phyloP scores from a whole-genome alignment of 495 filamentous ascomycete species.

The Annulohypoxylon maeteangense region DNA sequence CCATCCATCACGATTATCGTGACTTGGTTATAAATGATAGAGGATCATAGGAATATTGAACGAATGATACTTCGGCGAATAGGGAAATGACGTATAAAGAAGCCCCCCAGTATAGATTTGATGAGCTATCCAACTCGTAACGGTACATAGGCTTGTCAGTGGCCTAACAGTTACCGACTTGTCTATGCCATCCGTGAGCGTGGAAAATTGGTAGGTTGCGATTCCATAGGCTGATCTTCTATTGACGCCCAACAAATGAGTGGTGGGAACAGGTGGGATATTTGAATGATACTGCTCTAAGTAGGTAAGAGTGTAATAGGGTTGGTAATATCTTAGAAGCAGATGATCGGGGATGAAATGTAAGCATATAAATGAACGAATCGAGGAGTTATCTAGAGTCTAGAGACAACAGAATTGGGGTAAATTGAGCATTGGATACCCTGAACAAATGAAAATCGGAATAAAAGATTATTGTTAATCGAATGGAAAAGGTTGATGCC shows the following conservation, averaged over 20 bases:
- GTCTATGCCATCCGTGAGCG: slow-evolving; percentile 2
- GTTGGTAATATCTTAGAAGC: not conserved
- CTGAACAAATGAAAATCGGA: not conserved
- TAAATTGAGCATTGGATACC: not conserved
- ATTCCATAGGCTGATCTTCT: not conserved
- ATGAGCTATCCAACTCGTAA: slow-evolving; percentile 13
- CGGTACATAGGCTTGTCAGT: no score
- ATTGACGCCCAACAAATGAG: not conserved
- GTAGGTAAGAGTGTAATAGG: not conserved
- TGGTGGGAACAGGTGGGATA: not conserved
- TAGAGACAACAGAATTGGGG: not conserved
- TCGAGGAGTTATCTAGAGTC: no score
- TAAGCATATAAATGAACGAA: not conserved
- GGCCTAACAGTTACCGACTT: not conserved
- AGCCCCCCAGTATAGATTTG: not conserved
- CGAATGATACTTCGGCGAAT: not conserved
- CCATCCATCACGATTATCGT: slow-evolving; percentile 21
- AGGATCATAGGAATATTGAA: slow-evolving; percentile 1
- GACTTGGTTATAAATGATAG: not conserved
- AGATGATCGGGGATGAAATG: not conserved
- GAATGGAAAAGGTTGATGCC: not conserved
- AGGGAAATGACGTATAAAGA: not conserved
- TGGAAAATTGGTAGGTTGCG: not conserved
- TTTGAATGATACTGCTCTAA: not conserved
- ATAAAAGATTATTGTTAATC: not conserved